Conservation (phyloP, 2,329 filamentous ascomycete genomes). For the Fusarium dimerum region DNA sequence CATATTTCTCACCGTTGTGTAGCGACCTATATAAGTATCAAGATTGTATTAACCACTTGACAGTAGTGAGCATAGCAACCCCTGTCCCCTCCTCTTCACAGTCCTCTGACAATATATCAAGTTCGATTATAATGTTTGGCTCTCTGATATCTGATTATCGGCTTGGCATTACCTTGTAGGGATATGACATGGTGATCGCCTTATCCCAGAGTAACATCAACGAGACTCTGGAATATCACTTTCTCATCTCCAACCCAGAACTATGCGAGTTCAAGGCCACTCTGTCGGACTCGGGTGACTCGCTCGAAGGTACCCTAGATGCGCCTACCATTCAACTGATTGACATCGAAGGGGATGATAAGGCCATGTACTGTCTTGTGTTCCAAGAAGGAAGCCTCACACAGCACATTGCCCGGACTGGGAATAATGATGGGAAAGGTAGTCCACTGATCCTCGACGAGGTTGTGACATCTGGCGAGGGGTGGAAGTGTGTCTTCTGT, state of each 20-base stretch:
- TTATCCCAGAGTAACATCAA: constrained; percentile 1
- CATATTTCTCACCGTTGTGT: no score
- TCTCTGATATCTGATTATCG: background rate
- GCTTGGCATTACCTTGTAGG: background rate
- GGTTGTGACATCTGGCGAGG: background rate
- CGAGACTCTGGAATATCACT: background rate
- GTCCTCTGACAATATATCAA: no score
- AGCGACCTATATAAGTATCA: no score
- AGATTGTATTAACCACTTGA: no score
- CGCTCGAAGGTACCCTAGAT: background rate
- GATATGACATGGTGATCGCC: background rate
- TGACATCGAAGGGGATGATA: background rate
- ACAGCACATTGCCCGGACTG: background rate
- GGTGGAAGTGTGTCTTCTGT: background rate
- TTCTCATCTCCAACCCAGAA: background rate
- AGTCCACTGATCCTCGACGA: background rate
- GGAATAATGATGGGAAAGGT: background rate
- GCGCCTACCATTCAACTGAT: background rate
- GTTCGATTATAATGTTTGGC: no score
- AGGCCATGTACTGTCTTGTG: background rate
- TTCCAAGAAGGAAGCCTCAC: background rate
- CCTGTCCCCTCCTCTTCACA: no score
- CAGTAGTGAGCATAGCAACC: no score
- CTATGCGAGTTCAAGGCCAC: background rate
- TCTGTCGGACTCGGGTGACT: background rate